Evolutionary conservation across 1,284 basidiomycete genomes (phyloP).

Genomic region (Vanrija pseudolonga): DNA sequence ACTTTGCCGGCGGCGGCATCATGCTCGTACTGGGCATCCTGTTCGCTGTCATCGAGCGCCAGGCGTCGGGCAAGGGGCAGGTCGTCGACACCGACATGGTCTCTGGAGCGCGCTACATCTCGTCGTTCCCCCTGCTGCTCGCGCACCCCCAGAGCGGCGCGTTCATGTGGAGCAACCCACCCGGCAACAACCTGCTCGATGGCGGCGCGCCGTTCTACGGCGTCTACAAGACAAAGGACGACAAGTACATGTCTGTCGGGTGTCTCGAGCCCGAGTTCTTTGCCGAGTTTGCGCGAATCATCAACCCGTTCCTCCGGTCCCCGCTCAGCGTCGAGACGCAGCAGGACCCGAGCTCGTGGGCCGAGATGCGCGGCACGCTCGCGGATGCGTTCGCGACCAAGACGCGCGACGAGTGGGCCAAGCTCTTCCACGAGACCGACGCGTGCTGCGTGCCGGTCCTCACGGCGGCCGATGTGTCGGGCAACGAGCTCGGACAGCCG

Average conservation of each 20-base stretch:
- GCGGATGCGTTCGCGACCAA: conserved; percentile 6
- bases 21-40: conserved; percentile 18
- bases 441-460: conserved; percentile 13
- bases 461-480: conserved; percentile 1
- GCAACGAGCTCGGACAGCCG: conserved; percentile 1
- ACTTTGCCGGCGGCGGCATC: conserved; percentile 20
- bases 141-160: background rate
- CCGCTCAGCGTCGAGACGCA: background rate
- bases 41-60: conserved; percentile 11
- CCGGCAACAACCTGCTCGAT: conserved; percentile 15
- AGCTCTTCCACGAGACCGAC: conserved; percentile 13
- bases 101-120: conserved; percentile 11
- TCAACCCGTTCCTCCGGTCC: background rate
- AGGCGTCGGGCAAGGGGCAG: conserved; percentile 13
- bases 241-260: conserved; percentile 11
- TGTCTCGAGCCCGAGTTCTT: conserved; percentile 21
- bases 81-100: conserved; percentile 20
- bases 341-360: conserved; percentile 6
- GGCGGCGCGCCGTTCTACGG: conserved; percentile 17
- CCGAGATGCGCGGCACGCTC: conserved; percentile 2
- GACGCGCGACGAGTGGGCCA: conserved; percentile 11
- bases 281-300: conserved; percentile 5
- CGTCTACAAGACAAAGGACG: conserved; percentile 10
- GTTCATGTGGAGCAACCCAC: background rate
- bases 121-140: conserved; percentile 9